phyloP scores from a whole-genome alignment of 192 early-diverging fungal species.

The Pilaira anomala region DNA sequence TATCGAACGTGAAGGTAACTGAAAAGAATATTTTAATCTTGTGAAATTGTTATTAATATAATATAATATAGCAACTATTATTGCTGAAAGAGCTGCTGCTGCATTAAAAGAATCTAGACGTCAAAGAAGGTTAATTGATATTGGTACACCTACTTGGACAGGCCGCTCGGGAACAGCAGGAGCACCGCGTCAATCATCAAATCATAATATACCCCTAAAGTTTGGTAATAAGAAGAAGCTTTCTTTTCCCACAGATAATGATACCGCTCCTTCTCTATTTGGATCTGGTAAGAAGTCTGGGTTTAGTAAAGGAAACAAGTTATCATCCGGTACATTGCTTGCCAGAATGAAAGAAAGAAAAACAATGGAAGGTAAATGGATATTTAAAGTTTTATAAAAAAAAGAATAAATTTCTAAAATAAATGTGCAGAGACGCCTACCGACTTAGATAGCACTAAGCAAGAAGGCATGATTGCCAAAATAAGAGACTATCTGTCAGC shows the following conservation, averaged over 20 bases:
- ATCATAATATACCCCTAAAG: constrained; percentile 1
- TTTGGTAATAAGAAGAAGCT: background rate
- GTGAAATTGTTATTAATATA: background rate
- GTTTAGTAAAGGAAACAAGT: background rate
- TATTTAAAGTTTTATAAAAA: no score
- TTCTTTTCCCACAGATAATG: background rate
- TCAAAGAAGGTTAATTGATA: constrained; percentile 33
- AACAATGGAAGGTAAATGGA: constrained; percentile 33
- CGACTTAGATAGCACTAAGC: constrained; percentile 16
- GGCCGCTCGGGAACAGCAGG: constrained; percentile 57
- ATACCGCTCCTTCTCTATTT: constrained; percentile 18
- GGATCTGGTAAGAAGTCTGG: constrained; percentile 32
- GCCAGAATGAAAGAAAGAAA: constrained; percentile 42
- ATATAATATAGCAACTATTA: constrained; percentile 52
- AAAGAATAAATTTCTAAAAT: background rate
- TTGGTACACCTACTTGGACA: constrained; percentile 88
- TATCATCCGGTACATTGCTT: constrained; percentile 16
- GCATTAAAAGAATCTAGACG: constrained; percentile 71
- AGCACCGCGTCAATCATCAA: constrained; percentile 15
- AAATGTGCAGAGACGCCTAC: constrained; percentile 4
- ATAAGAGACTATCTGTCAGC: constrained; percentile 56
- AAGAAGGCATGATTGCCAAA: constrained; percentile 43
- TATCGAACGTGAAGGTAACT: constrained; percentile 70
- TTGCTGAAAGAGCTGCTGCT: constrained; percentile 76
- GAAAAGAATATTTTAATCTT: background rate